Percentiles rank a stretch among this genome's conserved stretches.
Conservation (phyloP, 345 rosid species). For the Microcos paniculata region DNA sequence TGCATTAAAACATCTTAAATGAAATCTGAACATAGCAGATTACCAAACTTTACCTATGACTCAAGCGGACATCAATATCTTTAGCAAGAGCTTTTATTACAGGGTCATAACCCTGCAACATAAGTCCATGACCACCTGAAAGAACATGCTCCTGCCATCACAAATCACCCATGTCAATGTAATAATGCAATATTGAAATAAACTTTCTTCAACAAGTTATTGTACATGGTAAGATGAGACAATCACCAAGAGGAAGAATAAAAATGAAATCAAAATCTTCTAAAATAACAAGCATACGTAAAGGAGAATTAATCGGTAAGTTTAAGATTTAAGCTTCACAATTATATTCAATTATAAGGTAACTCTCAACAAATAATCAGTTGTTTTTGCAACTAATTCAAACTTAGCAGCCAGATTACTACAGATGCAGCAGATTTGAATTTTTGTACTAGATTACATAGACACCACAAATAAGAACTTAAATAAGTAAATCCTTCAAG, state of each 20-base stretch:
- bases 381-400: background rate
- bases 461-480: background rate
- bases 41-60: constrained; percentile 53
- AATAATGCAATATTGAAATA: constrained; percentile 10
- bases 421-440: background rate
- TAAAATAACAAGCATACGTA: background rate
- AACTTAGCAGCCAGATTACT: background rate
- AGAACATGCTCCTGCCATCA: constrained; percentile 74
- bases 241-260: background rate
- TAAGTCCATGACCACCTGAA: constrained; percentile 92
- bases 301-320: background rate
- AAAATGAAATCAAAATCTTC: background rate
- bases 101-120: constrained; percentile 89
- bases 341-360: background rate
- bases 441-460: background rate
- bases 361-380: background rate
- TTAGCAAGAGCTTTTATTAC: constrained; percentile 77
- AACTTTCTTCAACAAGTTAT: background rate
- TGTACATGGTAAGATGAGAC: background rate
- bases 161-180: constrained; percentile 6
- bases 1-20: background rate
- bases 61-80: constrained; percentile 66
- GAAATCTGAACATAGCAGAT: background rate
- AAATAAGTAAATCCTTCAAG: background rate
- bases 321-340: background rate